Conservation (phyloP, 306 rosid species). For the Corylus americana region DNA sequence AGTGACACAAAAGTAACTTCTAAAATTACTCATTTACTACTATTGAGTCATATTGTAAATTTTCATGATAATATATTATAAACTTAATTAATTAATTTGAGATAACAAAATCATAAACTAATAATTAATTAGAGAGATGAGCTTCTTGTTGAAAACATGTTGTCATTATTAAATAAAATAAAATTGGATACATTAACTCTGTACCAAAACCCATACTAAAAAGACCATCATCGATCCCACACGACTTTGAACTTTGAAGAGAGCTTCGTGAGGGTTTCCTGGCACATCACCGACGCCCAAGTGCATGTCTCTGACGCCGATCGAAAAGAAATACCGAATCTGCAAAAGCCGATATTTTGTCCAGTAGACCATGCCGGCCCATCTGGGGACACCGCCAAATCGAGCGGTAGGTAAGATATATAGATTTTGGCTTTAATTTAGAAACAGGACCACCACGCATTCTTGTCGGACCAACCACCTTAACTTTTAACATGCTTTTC, state of each 20-base stretch:
- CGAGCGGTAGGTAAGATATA: conserved; percentile 50
- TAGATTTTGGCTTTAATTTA: conserved; percentile 15
- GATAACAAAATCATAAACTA: background rate
- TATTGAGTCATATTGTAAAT: too few relatives aligned
- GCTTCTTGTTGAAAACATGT: background rate
- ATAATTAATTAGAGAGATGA: too few relatives aligned
- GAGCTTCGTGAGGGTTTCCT: conserved; percentile 35
- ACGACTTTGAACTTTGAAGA: background rate
- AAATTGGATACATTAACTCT: too few relatives aligned
- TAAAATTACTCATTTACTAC: too few relatives aligned
- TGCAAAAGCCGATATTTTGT: conserved; percentile 30
- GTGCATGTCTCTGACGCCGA: background rate
- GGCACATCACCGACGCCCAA: conserved; percentile 43
- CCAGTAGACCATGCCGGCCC: conserved; percentile 29
- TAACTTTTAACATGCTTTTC: conserved; percentile 18
- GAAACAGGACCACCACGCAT: conserved; percentile 48
- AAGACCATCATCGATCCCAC: background rate
- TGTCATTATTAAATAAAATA: conserved; percentile 29
- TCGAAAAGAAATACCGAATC: conserved; percentile 20
- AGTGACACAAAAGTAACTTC: too few relatives aligned
- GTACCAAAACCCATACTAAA: background rate
- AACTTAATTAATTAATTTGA: too few relatives aligned
- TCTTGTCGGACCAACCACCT: conserved; percentile 44
- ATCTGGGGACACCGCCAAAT: conserved; percentile 63
- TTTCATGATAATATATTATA: too few relatives aligned